A percentile compares a stretch with the other conserved stretches of the same genome.
These are phyloP conservation scores for Astragalus glycyphyllos DNA, from an alignment of 306 rosid genomes.

Conservation along the genomic window DNA sequence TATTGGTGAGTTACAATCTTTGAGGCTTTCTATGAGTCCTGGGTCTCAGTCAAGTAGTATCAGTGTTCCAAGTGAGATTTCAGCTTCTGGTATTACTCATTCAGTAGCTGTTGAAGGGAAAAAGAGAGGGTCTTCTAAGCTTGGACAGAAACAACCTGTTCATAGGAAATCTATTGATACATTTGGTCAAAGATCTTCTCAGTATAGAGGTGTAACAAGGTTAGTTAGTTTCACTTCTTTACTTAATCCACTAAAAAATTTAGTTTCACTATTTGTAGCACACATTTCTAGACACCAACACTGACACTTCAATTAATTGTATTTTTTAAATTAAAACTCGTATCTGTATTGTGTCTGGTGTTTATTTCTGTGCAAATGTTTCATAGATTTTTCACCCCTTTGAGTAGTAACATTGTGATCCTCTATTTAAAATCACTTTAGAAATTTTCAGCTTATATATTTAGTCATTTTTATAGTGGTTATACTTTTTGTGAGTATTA, in stretches of 20 bases:
- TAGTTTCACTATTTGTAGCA: too few relatives aligned
- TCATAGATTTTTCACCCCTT: not conserved
- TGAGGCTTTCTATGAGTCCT: slow-evolving; percentile 82
- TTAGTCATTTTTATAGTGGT: not conserved
- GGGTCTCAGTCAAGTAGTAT: slow-evolving; percentile 87
- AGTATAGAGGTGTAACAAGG: slow-evolving; percentile 96
- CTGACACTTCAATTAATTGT: too few relatives aligned
- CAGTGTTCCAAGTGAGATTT: slow-evolving; percentile 67
- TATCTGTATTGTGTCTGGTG: too few relatives aligned
- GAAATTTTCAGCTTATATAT: not conserved
- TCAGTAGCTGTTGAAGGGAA: slow-evolving; percentile 49
- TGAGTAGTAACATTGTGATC: not conserved
- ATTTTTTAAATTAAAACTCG: too few relatives aligned
- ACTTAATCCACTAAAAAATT: too few relatives aligned
- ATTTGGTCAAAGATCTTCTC: slow-evolving; percentile 96
- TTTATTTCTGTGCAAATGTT: too few relatives aligned
- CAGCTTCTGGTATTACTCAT: slow-evolving; percentile 51
- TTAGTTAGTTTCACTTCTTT: slow-evolving; percentile 34
- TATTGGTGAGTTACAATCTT: slow-evolving; percentile 63
- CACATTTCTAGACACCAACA: too few relatives aligned
- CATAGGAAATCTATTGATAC: slow-evolving; percentile 93
- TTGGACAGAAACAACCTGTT: slow-evolving; percentile 70
- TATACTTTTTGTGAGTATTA: not conserved
- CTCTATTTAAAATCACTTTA: not conserved
- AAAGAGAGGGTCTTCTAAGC: slow-evolving; percentile 70